Evolutionary conservation across 495 filamentous ascomycete genomes (phyloP).

Genomic region (Aspergillus olivimuriae): DNA sequence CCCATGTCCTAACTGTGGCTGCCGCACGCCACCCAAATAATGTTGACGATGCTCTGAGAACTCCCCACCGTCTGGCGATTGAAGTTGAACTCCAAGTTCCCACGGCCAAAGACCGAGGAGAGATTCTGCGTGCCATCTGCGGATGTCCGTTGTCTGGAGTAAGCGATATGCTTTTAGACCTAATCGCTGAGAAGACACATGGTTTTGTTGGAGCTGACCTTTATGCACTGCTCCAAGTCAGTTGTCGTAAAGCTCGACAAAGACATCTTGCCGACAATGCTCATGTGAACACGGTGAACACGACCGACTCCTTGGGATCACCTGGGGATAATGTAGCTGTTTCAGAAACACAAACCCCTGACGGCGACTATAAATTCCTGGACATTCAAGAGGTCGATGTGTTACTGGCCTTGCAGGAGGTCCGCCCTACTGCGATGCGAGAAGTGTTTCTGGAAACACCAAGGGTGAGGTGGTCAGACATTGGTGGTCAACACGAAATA

Average conservation of each 20-base stretch:
- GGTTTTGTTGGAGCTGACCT: constrained; percentile 65
- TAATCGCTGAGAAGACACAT: constrained; percentile 55
- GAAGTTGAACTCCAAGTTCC: constrained; percentile 82
- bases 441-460: constrained; percentile 86
- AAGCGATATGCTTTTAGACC: constrained; percentile 30
- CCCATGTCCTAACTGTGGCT: constrained; percentile 61
- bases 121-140: constrained; percentile 58
- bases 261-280: constrained; percentile 20
- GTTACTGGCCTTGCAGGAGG: constrained; percentile 45
- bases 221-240: constrained; percentile 41
- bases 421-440: constrained; percentile 79
- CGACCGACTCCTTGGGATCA: too few relatives aligned
- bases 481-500: constrained; percentile 79
- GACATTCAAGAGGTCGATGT: constrained; percentile 44
- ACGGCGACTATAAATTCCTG: background rate
- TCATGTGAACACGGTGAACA: too few relatives aligned
- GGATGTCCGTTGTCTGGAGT: constrained; percentile 23
- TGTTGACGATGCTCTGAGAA: constrained; percentile 67
- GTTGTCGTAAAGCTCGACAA: constrained; percentile 37
- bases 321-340: too few relatives aligned
- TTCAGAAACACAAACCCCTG: too few relatives aligned
- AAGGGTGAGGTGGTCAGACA: constrained; percentile 80
- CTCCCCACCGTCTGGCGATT: constrained; percentile 55
- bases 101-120: constrained; percentile 59
- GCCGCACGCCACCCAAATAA: constrained; percentile 66